A percentile compares a stretch with the other conserved stretches of the same genome.
These are phyloP conservation scores for Solanum phureja DNA, from an alignment of 257 asterid genomes.

Conservation along the genomic window DNA sequence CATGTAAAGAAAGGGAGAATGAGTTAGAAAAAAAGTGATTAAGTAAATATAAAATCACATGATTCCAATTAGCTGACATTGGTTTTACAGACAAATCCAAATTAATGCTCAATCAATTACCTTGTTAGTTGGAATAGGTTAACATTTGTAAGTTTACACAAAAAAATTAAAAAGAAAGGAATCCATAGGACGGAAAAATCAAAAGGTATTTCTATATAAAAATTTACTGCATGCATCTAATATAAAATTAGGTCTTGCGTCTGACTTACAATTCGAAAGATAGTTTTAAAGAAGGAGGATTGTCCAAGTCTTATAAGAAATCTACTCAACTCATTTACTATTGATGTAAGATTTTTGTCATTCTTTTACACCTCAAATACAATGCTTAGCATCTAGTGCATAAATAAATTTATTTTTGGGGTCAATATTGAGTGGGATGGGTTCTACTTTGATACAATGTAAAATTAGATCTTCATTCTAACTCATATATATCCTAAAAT, in stretches of 20 bases:
- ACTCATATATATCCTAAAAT: no score
- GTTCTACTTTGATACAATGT: background rate
- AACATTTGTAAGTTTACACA: background rate
- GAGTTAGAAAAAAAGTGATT: background rate
- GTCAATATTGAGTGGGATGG: no score
- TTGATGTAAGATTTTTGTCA: background rate
- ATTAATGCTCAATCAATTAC: background rate
- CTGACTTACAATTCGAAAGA: no score
- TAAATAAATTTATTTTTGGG: background rate
- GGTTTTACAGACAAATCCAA: background rate
- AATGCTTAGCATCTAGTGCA: background rate
- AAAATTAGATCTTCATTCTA: no score
- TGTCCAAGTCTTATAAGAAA: background rate
- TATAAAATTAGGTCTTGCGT: background rate
- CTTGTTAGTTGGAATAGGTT: background rate
- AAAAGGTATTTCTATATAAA: no score
- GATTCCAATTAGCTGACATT: background rate
- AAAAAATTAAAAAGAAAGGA: background rate
- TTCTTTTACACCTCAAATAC: no score
- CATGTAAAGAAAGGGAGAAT: background rate
- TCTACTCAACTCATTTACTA: no score
- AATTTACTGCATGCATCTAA: background rate
- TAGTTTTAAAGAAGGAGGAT: rapidly evolving
- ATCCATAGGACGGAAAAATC: no score
- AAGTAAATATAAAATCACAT: background rate